phyloP scores from a whole-genome alignment of 345 rosid species.

The Alliaria petiolata region DNA sequence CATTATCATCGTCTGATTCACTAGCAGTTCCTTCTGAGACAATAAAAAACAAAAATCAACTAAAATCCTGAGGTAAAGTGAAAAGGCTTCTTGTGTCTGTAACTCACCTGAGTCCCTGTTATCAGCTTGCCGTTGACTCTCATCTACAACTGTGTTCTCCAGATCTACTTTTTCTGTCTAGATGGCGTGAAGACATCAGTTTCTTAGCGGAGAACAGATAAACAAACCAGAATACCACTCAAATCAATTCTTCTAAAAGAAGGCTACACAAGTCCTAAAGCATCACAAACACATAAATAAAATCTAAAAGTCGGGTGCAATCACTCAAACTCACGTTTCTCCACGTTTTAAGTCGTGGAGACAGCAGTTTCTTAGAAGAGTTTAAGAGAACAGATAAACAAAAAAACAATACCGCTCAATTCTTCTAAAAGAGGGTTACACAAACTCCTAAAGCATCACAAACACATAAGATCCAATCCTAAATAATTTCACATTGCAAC shows the following conservation, averaged over 20 bases:
- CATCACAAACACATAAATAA: no score
- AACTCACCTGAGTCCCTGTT: constrained; percentile 42
- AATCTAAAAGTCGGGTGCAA: no score
- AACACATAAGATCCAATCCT: background rate
- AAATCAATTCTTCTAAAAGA: no score
- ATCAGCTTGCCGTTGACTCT: constrained; percentile 75
- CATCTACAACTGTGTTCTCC: constrained; percentile 96
- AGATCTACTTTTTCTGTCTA: constrained; percentile 98
- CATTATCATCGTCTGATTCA: constrained; percentile 85
- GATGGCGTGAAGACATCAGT: constrained; percentile 16
- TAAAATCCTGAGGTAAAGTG: background rate
- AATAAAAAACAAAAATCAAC: background rate
- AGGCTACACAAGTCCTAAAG: no score
- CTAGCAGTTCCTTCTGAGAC: constrained; percentile 60
- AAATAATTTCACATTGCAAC: background rate
- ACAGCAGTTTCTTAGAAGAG: constrained; percentile 30
- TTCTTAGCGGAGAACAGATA: no score
- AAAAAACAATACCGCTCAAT: background rate
- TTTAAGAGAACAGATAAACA: background rate
- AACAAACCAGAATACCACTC: no score
- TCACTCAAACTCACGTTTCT: no score
- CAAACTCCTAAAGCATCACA: background rate
- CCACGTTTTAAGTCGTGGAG: no score
- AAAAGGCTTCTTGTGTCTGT: constrained; percentile 1
- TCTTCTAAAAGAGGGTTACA: background rate